phyloP scores from a whole-genome alignment of 352 stramenopile species.

The Blastocystis hominis region DNA sequence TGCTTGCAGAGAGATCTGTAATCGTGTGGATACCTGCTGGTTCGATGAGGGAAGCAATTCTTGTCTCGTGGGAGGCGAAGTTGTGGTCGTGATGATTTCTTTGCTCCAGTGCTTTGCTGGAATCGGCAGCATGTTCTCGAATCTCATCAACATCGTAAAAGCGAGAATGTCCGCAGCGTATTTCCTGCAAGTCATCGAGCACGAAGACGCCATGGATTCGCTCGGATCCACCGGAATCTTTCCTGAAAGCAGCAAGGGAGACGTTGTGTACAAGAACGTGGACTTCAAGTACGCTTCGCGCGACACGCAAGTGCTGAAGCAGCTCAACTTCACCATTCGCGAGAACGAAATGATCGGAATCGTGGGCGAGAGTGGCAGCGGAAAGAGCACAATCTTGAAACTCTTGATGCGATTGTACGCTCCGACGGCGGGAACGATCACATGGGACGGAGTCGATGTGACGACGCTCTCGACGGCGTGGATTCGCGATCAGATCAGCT shows the following conservation, averaged over 20 bases:
- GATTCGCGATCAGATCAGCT: constrained; percentile 68
- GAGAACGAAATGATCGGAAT: constrained; percentile 61
- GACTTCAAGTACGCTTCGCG: constrained; percentile 62
- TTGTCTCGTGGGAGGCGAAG: constrained; percentile 68
- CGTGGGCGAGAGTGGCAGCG: constrained; percentile 62
- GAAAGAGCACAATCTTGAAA: constrained; percentile 62
- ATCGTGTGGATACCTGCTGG: neutral
- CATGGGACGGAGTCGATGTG: neutral
- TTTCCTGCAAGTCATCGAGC: constrained; percentile 23
- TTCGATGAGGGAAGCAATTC: constrained; percentile 48
- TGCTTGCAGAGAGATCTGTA: neutral
- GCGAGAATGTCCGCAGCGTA: neutral
- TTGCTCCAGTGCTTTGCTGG: constrained; percentile 69
- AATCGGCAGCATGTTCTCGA: constrained; percentile 65
- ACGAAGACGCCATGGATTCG: neutral
- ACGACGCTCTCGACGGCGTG: constrained; percentile 59
- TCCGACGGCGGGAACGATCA: constrained; percentile 19
- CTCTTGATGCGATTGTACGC: constrained; percentile 63
- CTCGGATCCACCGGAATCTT: neutral
- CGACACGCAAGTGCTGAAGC: constrained; percentile 16
- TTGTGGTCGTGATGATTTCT: constrained; percentile 70
- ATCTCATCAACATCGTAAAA: neutral
- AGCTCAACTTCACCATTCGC: constrained; percentile 25
- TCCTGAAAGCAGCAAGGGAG: neutral
- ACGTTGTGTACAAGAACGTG: constrained; percentile 62